Evolutionary conservation across 2,329 filamentous ascomycete species (phyloP), one percentile per base, ranked within the genome.

Genomic region (Ascochyta rabiei): DNA sequence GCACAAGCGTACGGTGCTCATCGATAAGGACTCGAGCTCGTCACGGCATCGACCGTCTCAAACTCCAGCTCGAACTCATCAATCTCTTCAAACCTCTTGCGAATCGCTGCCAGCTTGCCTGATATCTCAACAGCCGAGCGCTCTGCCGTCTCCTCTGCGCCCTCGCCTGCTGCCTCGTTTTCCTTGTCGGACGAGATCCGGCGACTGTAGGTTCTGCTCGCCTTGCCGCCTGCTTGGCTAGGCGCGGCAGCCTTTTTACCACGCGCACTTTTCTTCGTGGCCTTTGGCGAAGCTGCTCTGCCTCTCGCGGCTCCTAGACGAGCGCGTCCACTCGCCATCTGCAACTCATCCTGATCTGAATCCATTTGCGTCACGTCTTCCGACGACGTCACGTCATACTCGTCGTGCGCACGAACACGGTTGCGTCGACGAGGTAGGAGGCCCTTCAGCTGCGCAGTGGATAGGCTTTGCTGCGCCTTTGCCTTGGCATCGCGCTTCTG

Each of bases 11-110:
- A 23, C 30, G 13, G 19, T 15, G 6, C 18, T 62, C 38, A 68
- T 54, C 76, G 64, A 67, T 74, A 77, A 3, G 77, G 76, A 63
- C 76, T 78, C 31, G 74, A 77, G 48, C 67, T 73, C n/a, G 66
- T 64, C 50, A 44, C 68, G 19, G 68, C 70, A 53, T 80, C 78
- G 30, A 76, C 72, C 47, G 75, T 80, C 69, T 81, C 80, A 64
- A 81, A 82, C 41, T 81, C 79, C 68, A 82, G 73, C 55, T 81
- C 79, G 72, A 79, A 81, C 21, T 76, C 67, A 62, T 82, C 80
- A 5, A 82, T 75, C 49, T 81, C 79, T 23, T 73, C 77, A 59
- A 82, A 82, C 61, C 80, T 81, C 61, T 76, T 75, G 58, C 74
- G 75, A 23, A 77, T 77, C 1, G 71, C 76, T 57, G 74, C 73